These are phyloP conservation scores for Zizania palustris DNA, from an alignment of 202 grass and related monocot species.

Conservation along the genomic window DNA sequence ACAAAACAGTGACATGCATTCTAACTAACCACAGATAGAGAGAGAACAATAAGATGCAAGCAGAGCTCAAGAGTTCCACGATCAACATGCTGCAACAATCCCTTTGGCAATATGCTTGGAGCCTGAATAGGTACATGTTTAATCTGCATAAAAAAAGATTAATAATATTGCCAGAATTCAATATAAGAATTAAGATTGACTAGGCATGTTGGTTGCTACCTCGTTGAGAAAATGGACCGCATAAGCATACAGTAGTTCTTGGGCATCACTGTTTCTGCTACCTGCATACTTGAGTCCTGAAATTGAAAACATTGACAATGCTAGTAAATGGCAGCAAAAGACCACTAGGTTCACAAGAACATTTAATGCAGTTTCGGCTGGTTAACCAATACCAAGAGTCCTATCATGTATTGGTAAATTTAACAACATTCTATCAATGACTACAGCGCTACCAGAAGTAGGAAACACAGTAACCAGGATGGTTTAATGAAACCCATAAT, in stretches of 20 bases:
- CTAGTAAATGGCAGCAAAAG: constrained; percentile 42
- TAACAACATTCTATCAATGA: background rate
- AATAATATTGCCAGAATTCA: constrained; percentile 8
- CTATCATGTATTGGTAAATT: constrained; percentile 1
- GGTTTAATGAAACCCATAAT: constrained; percentile 15
- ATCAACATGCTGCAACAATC: constrained; percentile 81
- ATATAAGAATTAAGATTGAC: constrained; percentile 27
- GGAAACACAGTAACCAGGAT: background rate
- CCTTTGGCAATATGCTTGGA: constrained; percentile 64
- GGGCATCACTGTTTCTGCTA: constrained; percentile 86
- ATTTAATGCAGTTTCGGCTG: constrained; percentile 26
- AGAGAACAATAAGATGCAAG: constrained; percentile 87
- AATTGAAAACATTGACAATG: constrained; percentile 46
- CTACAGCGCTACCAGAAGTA: background rate
- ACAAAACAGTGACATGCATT: constrained; percentile 4
- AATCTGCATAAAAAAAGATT: constrained; percentile 61
- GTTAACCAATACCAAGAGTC: constrained; percentile 10
- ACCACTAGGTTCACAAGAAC: background rate
- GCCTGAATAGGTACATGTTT: constrained; percentile 70
- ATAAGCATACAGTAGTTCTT: constrained; percentile 82
- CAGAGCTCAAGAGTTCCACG: constrained; percentile 86
- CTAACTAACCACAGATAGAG: constrained; percentile 80
- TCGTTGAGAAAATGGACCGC: constrained; percentile 86
- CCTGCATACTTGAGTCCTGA: constrained; percentile 94
- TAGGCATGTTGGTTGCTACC: constrained; percentile 40